Percentiles rank a stretch among this genome's conserved stretches.
Evolutionary conservation across 75 land plant genomes (phyloP).

Genomic region (Selaginella moellendorffii): DNA sequence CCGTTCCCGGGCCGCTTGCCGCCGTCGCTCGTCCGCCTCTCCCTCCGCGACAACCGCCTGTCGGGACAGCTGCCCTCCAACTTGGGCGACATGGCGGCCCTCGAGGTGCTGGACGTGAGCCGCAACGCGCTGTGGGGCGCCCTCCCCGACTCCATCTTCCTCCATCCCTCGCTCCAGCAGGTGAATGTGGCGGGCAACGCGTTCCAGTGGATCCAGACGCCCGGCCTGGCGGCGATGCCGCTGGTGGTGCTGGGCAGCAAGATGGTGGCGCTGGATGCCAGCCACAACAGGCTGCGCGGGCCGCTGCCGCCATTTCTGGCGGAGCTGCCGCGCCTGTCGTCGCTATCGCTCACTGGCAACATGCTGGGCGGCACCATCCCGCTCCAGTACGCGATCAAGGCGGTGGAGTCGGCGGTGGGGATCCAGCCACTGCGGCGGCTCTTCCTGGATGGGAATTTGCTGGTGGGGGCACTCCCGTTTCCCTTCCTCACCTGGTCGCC

Average conservation of each 20-base stretch:
- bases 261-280: constrained; percentile 43
- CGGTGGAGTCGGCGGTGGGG: neutral
- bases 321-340: constrained; percentile 17
- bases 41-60: constrained; percentile 9
- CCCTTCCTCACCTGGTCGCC: constrained; percentile 15
- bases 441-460: constrained; percentile 46
- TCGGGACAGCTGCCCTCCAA: neutral
- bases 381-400: constrained; percentile 21
- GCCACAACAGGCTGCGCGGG: constrained; percentile 41
- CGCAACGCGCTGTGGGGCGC: constrained; percentile 3
- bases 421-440: constrained; percentile 26
- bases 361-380: constrained; percentile 39
- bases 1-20: constrained; percentile 1
- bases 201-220: constrained; percentile 14
- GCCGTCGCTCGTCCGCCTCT: constrained; percentile 5
- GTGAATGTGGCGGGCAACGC: constrained; percentile 41
- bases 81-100: neutral
- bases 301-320: constrained; percentile 27
- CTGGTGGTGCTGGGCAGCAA: constrained; percentile 10
- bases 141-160: constrained; percentile 30
- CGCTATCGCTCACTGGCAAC: constrained; percentile 44
- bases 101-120: constrained; percentile 14
- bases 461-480: constrained; percentile 36
- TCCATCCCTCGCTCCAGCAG: constrained; percentile 41
- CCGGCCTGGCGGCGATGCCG: neutral